Base-by-base conservation (phyloP, 2,329 filamentous ascomycete species). In the Cyphellophora europaea region DNA sequence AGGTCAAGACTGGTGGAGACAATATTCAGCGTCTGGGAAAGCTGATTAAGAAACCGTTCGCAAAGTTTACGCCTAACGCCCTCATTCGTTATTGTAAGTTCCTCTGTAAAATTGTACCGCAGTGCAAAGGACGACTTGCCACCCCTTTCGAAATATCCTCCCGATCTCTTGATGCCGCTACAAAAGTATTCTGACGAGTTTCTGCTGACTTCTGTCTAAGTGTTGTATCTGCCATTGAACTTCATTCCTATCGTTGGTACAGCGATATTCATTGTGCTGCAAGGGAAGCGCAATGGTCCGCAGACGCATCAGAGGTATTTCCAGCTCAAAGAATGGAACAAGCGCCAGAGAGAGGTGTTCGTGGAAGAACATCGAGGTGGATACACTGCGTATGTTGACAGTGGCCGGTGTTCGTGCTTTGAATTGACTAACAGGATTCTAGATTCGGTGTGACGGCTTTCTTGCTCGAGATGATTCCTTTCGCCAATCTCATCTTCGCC, bases 191-290 rank as follows among this genome's bases (percentile, higher is more conserved):
- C n/a, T n/a, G n/a, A n/a, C n/a, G n/a, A n/a, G n/a, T n/a, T n/a
- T n/a, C n/a, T n/a, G n/a, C n/a, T n/a, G n/a, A n/a, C n/a, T n/a
- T n/a, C n/a, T n/a, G n/a, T n/a, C n/a, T n/a, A 25, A 8, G 54
- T 93, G 44, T 74, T 95, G 62, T 91, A 93, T 55, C 67, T 94
- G 27, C 88, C 89, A 8, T 69, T 96, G 41, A 96, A 95, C 63
- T 87, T 94, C 54, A 87, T 96, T 34, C 89, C 89, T 0, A 71
- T 95, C 1, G 74, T 94, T 12, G 89, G 89, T 5, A 94, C 88
- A 0, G 64, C 78, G 5, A 63, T 87, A 4, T 96, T 93, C 57
- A 71, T 95, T 19, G 56, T 82, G 17, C 55, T 93, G 11, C 86
- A 94, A 58, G 82, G 80, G 58, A 58, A 57, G 49, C 65, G 63